phyloP scores from a whole-genome alignment of 805 yeast species.

The Sugiyamaella americana region DNA sequence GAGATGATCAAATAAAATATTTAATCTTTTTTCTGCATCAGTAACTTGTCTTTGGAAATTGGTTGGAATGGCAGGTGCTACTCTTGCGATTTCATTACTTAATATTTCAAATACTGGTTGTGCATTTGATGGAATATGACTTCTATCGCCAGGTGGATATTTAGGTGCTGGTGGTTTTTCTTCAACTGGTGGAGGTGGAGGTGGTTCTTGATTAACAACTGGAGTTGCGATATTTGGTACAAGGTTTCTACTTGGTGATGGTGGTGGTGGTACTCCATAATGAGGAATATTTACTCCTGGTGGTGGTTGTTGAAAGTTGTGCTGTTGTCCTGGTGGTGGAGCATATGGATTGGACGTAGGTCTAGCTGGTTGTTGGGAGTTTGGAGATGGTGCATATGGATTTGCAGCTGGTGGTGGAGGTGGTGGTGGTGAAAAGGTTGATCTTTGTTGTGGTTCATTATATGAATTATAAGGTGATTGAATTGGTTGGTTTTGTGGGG shows the following conservation, averaged over 20 bases:
- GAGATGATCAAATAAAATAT: constrained; percentile 69
- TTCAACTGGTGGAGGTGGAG: constrained; percentile 20
- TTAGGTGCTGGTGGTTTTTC: constrained; percentile 26
- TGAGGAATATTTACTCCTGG: constrained; percentile 5
- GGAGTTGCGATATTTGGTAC: constrained; percentile 16
- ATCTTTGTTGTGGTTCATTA: constrained; percentile 10
- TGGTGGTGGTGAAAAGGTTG: constrained; percentile 22
- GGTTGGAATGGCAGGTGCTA: constrained; percentile 70
- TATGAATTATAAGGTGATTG: background rate
- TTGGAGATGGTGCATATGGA: constrained; percentile 18
- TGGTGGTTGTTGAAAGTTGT: constrained; percentile 7
- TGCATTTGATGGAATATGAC: constrained; percentile 56
- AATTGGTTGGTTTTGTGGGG: background rate
- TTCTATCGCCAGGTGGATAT: constrained; percentile 59
- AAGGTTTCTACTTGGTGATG: constrained; percentile 15
- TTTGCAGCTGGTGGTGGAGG: no score
- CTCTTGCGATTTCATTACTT: constrained; percentile 47
- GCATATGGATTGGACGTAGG: constrained; percentile 13
- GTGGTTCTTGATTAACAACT: constrained; percentile 20
- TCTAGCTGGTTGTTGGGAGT: constrained; percentile 3
- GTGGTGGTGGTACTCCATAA: constrained; percentile 12
- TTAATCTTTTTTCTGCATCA: constrained; percentile 79
- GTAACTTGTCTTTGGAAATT: constrained; percentile 63
- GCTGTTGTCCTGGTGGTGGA: constrained; percentile 18
- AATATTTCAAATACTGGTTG: constrained; percentile 56